Conservation (phyloP, 345 rosid species). For the Heritiera littoralis region DNA sequence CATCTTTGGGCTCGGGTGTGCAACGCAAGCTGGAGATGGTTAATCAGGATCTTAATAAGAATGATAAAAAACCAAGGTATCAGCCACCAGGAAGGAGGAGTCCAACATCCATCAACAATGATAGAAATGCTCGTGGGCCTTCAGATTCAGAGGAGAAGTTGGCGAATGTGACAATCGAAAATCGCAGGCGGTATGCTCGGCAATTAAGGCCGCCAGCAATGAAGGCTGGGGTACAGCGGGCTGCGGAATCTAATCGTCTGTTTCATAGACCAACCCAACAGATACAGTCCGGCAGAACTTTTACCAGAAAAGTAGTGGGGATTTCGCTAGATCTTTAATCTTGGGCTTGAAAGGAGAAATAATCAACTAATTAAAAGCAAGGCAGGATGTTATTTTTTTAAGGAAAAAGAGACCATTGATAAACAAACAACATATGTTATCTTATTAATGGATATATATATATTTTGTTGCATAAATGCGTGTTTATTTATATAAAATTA, state of each 20-base stretch:
- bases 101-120: slow-evolving; percentile 48
- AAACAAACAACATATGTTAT: too few relatives aligned
- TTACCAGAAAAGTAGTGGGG: slow-evolving; percentile 12
- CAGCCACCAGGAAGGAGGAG: slow-evolving; percentile 72
- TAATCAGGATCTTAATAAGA: slow-evolving; percentile 54
- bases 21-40: slow-evolving; percentile 63
- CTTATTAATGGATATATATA: too few relatives aligned
- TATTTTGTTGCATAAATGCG: too few relatives aligned
- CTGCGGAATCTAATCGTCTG: slow-evolving; percentile 43
- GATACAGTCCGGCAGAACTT: neutral
- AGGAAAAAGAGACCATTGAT: too few relatives aligned
- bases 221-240: slow-evolving; percentile 71
- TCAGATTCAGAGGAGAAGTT: slow-evolving; percentile 53
- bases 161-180: slow-evolving; percentile 46
- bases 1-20: slow-evolving; percentile 51
- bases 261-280: slow-evolving; percentile 21
- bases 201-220: slow-evolving; percentile 50
- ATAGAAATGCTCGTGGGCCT: slow-evolving; percentile 39
- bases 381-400: too few relatives aligned
- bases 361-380: too few relatives aligned
- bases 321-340: too few relatives aligned
- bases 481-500: too few relatives aligned
- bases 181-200: slow-evolving; percentile 36
- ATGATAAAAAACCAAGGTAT: slow-evolving; percentile 57
- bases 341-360: too few relatives aligned